phyloP scores from a whole-genome alignment of 495 filamentous ascomycete genomes.

The Lentithecium fluviatile region DNA sequence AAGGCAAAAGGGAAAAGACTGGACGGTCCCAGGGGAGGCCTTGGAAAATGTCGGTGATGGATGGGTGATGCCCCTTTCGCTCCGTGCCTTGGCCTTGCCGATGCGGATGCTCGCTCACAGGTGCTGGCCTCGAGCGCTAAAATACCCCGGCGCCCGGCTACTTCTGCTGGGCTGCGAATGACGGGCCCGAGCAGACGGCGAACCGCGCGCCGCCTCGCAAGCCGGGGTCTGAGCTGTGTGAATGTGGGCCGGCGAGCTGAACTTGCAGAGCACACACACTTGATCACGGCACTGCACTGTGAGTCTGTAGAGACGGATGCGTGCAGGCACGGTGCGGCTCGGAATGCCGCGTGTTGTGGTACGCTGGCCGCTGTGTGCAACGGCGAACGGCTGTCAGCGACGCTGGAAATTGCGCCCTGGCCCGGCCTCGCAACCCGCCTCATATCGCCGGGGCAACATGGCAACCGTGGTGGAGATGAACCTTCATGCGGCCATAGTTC shows the following conservation, averaged over 20 bases:
- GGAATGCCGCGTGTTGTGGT: too few species aligned
- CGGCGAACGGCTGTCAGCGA: too few species aligned
- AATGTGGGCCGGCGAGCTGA: too few species aligned
- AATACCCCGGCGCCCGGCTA: background rate
- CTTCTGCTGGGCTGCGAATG: background rate
- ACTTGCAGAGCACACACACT: too few species aligned
- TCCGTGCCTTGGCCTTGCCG: background rate
- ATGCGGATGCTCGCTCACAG: background rate
- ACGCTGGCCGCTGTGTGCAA: too few species aligned
- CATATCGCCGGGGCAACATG: too few species aligned
- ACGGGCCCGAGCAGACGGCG: background rate
- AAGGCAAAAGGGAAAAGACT: constrained; percentile 1
- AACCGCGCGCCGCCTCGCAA: background rate
- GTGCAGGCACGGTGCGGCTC: too few species aligned
- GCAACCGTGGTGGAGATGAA: too few species aligned
- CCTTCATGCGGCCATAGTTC: too few species aligned
- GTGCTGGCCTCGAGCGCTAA: constrained; percentile 10
- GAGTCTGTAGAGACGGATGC: too few species aligned
- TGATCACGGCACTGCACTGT: too few species aligned
- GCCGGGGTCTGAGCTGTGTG: background rate
- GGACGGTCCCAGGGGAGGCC: constrained; percentile 1
- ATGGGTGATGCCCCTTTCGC: constrained; percentile 3
- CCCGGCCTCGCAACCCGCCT: background rate
- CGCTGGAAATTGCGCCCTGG: background rate
- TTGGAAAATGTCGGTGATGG: constrained; percentile 12